Evolutionary conservation across 192 early-diverging fungal genomes (phyloP), one percentile per base, ranked within the genome.

Genomic region (Mortierella antarctica): DNA sequence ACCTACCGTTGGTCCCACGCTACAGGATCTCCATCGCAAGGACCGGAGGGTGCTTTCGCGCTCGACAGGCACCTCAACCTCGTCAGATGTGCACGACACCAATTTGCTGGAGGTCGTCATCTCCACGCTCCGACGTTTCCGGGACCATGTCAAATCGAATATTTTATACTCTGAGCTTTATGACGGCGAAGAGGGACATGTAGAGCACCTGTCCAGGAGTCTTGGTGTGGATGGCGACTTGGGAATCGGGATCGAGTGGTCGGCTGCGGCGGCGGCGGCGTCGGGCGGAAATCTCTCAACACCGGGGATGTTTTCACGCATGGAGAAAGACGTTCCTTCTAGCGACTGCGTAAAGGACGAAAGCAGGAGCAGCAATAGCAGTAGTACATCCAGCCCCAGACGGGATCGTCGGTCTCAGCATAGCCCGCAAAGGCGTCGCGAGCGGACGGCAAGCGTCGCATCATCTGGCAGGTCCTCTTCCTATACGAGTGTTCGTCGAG

Each of bases 211-310:
- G 0, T 51, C 73, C 41, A 60, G 65, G 46, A 62, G 59, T 40
- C 62, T 76, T 15, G 74, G 67, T 0, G 50, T 69, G 48, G 67
- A 76, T 62, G 67, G 74, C n/a, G 67, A 69, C 39, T 23, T 76
- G 61, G 74, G 74, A 1, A 69, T 76, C 18, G 66, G 74, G 2
- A 69, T 76, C 31, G 66, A 63, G 42, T 76, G 74, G 74, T 67
- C 67, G 20, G 46, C 56, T 39, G 55, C 47, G 61, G 44, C 10
- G 13, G n/a, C 6, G 61, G n/a, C 13, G 46, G n/a, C 15, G 40
- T 5, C 7, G 46, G 12, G 54, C 10, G 5, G 7, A 8, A 18
- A 31, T 31, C 31, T 31, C 3, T 31, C 31, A 31, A 31, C 31
- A 31, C 31, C 31, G 31, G 31, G 31, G 31, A 31, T 31, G 31